These are phyloP conservation scores for Neonothopanus nambi DNA, from an alignment of 1,284 basidiomycete genomes.

Conservation along the genomic window DNA sequence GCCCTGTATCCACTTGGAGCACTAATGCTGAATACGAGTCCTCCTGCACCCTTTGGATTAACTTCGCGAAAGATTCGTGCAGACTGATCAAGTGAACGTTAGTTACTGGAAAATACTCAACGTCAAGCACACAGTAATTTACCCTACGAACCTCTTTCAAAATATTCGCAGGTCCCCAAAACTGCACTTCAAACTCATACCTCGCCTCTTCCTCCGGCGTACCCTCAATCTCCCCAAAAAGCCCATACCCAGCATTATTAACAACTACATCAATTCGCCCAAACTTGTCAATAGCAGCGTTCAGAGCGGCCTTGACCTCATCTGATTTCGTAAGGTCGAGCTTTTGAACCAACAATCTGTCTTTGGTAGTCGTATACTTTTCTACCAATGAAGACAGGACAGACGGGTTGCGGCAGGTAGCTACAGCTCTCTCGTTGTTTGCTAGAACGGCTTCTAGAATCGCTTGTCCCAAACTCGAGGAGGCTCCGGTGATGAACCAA, in stretches of 20 bases:
- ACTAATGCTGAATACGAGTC: slow-evolving; percentile 34
- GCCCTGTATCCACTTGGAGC: slow-evolving; percentile 32
- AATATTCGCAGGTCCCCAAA: slow-evolving; percentile 35
- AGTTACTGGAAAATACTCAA: not conserved
- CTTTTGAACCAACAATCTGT: slow-evolving; percentile 35
- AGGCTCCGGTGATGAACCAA: slow-evolving; percentile 31
- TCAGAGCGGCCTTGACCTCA: slow-evolving; percentile 33
- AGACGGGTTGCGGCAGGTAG: slow-evolving; percentile 33
- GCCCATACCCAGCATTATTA: slow-evolving; percentile 38
- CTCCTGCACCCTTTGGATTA: slow-evolving; percentile 26
- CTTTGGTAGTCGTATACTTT: slow-evolving; percentile 20
- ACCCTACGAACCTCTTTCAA: slow-evolving; percentile 22
- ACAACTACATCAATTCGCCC: slow-evolving; percentile 39
- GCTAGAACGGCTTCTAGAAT: slow-evolving; percentile 32
- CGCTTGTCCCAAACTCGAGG: slow-evolving; percentile 33
- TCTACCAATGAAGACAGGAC: slow-evolving; percentile 29
- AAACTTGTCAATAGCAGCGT: slow-evolving; percentile 28
- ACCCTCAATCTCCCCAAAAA: slow-evolving; percentile 31
- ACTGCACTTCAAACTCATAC: slow-evolving; percentile 30
- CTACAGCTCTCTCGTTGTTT: slow-evolving; percentile 33
- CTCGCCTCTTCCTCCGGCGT: slow-evolving; percentile 29
- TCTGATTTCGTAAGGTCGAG: slow-evolving; percentile 35
- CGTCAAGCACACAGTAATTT: not conserved
- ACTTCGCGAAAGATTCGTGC: slow-evolving; percentile 24
- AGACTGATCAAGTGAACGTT: slow-evolving; percentile 2